phyloP scores from a whole-genome alignment of 2,329 filamentous ascomycete genomes.

The Cladobotryum protrusum region DNA sequence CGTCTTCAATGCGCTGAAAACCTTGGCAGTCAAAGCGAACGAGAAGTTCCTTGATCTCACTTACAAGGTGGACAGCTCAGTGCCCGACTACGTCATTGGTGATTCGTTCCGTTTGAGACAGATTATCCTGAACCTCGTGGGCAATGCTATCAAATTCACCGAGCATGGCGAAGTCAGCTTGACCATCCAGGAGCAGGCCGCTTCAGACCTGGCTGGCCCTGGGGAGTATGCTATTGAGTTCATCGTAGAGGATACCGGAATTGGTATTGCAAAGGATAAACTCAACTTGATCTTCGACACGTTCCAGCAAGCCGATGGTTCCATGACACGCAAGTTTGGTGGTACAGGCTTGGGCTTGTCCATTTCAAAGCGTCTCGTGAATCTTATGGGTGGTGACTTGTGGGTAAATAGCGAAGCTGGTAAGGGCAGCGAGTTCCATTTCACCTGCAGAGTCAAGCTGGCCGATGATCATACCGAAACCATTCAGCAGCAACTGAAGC shows the following conservation, averaged over 20 bases:
- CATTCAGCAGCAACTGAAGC: slow-evolving; percentile 76
- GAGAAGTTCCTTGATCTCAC: slow-evolving; percentile 90
- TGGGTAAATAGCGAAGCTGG: slow-evolving; percentile 94
- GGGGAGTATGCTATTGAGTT: slow-evolving; percentile 94
- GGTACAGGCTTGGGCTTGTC: slow-evolving; percentile 90
- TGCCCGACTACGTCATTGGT: slow-evolving; percentile 91
- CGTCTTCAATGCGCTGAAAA: slow-evolving; percentile 96
- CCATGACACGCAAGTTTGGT: slow-evolving; percentile 91
- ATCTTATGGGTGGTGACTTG: slow-evolving; percentile 91
- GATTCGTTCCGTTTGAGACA: slow-evolving; percentile 95
- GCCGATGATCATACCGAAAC: slow-evolving; percentile 71
- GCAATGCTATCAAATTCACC: slow-evolving; percentile 98
- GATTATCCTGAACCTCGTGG: slow-evolving; percentile 94
- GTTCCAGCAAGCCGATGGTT: slow-evolving; percentile 96
- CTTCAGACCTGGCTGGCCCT: slow-evolving; percentile 55
- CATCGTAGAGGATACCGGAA: slow-evolving; percentile 91
- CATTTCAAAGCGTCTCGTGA: slow-evolving; percentile 91
- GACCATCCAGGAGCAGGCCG: slow-evolving; percentile 66
- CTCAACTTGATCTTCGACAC: slow-evolving; percentile 97
- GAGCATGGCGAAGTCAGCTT: slow-evolving; percentile 94
- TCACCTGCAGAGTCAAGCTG: slow-evolving; percentile 85
- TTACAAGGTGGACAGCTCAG: slow-evolving; percentile 86
- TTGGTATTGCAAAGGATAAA: slow-evolving; percentile 93
- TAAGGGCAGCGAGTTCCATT: slow-evolving; percentile 90
- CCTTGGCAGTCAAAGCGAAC: slow-evolving; percentile 92